These are phyloP conservation scores for Trichoderma koningii DNA, from an alignment of 2,329 filamentous ascomycete species.

Conservation along the genomic window DNA sequence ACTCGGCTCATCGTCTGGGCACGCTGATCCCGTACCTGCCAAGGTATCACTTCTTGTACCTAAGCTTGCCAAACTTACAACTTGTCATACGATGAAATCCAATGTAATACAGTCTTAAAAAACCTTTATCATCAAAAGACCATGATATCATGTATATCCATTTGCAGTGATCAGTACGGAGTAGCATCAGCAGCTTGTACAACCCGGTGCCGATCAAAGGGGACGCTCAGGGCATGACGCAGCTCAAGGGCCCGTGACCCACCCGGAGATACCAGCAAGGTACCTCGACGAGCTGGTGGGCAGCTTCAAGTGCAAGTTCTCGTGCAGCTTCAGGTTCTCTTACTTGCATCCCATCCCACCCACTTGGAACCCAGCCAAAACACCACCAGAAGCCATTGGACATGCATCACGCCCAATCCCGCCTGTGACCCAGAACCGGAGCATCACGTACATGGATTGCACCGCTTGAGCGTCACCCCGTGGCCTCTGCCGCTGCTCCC, in stretches of 20 bases:
- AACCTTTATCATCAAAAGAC: no score
- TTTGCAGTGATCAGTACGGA: no score
- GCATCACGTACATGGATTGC: not conserved
- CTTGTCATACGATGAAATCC: no score
- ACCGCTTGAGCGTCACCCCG: not conserved
- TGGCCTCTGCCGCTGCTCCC: constrained; percentile 9
- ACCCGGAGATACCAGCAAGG: no score
- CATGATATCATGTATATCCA: no score
- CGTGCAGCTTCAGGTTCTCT: constrained; percentile 22
- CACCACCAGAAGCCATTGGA: constrained; percentile 16
- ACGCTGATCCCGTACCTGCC: not conserved
- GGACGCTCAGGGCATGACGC: no score
- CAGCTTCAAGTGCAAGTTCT: constrained; percentile 1
- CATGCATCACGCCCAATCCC: constrained; percentile 6
- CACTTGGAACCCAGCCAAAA: not conserved
- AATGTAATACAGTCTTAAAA: no score
- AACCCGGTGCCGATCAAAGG: no score
- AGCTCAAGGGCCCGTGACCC: no score
- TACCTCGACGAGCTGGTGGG: not conserved
- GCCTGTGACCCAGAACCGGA: not conserved
- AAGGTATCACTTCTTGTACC: not conserved
- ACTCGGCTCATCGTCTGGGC: not conserved
- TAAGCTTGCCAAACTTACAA: no score
- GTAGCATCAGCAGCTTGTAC: no score
- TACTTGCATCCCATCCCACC: constrained; percentile 5